Percentiles rank a stretch among this genome's conserved stretches.
Conservation (phyloP, 2,329 filamentous ascomycete species). For the Epichloe aotearoae region DNA sequence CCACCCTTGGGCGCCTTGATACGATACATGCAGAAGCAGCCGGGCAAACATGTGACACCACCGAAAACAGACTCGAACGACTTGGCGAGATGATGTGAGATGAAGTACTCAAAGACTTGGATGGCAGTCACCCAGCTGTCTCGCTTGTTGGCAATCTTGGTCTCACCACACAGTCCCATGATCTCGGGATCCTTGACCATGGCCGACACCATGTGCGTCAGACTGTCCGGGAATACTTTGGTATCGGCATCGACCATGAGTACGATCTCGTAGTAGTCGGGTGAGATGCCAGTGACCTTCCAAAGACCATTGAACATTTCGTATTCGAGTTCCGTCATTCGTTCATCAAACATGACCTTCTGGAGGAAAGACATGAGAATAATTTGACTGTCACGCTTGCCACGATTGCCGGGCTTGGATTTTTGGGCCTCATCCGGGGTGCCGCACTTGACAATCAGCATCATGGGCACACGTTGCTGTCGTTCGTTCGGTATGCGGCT, state of each 20-base stretch:
- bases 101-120: conserved; percentile 99
- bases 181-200: conserved; percentile 99
- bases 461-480: conserved; percentile 96
- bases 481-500: conserved; percentile 71
- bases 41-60: conserved; percentile 95
- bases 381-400: conserved; percentile 98
- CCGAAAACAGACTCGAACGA: conserved; percentile 97
- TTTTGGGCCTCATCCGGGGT: conserved; percentile 73
- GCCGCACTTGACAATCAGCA: conserved; percentile 89
- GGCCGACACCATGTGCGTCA: conserved; percentile 97
- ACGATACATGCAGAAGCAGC: conserved; percentile 99
- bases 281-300: conserved; percentile 96
- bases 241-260: conserved; percentile 99
- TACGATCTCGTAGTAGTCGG: conserved; percentile 94
- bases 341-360: conserved; percentile 99
- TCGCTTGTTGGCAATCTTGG: conserved; percentile 98
- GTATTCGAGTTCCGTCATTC: conserved; percentile 98
- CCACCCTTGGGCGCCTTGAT: conserved; percentile 98
- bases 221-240: conserved; percentile 94
- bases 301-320: conserved; percentile 99
- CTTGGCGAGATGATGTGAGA: conserved; percentile 93
- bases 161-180: conserved; percentile 97
- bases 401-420: conserved; percentile 88
- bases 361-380: conserved; percentile 99
- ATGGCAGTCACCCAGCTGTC: conserved; percentile 94